A percentile compares a stretch with the other conserved stretches of the same genome.
phyloP scores from a whole-genome alignment of 345 rosid genomes.

The Cardiospermum halicacabum region DNA sequence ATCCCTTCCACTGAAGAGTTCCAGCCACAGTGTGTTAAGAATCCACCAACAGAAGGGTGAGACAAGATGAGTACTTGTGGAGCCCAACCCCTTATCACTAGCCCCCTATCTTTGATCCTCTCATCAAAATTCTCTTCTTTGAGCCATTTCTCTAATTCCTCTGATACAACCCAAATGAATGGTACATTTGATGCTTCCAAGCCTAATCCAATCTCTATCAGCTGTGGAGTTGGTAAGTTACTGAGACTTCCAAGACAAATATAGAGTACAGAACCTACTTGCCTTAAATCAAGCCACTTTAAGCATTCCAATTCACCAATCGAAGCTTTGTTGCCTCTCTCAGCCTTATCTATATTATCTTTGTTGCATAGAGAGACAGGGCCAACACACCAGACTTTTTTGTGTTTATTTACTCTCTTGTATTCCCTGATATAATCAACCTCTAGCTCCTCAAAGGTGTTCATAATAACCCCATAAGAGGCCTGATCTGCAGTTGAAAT shows the following conservation, averaged over 20 bases:
- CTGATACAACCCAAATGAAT: slow-evolving; percentile 28
- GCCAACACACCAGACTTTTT: slow-evolving; percentile 36
- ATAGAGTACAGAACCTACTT: slow-evolving; percentile 5
- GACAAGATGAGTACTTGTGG: slow-evolving; percentile 34
- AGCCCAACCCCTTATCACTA: slow-evolving; percentile 31
- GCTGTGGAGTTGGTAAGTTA: slow-evolving; percentile 3
- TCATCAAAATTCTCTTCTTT: slow-evolving; percentile 15
- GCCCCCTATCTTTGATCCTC: slow-evolving; percentile 22
- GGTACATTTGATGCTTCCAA: slow-evolving; percentile 24
- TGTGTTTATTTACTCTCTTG: slow-evolving; percentile 8
- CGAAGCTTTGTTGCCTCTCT: slow-evolving; percentile 1
- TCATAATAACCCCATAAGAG: slow-evolving; percentile 30
- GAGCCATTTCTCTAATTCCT: slow-evolving; percentile 18
- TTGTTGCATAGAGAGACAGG: slow-evolving; percentile 25
- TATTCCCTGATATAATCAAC: slow-evolving; percentile 12
- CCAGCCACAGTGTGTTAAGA: slow-evolving; percentile 38
- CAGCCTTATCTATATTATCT: neutral
- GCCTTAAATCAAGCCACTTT: slow-evolving; percentile 6
- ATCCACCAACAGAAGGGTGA: slow-evolving; percentile 30
- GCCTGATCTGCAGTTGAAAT: slow-evolving; percentile 21
- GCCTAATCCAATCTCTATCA: slow-evolving; percentile 27
- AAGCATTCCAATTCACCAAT: neutral
- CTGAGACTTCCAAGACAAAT: slow-evolving; percentile 11
- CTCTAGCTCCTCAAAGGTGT: slow-evolving; percentile 28
- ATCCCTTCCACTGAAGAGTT: slow-evolving; percentile 29